phyloP scores from a whole-genome alignment of 106 monocot genomes.

The Vanilla planifolia region DNA sequence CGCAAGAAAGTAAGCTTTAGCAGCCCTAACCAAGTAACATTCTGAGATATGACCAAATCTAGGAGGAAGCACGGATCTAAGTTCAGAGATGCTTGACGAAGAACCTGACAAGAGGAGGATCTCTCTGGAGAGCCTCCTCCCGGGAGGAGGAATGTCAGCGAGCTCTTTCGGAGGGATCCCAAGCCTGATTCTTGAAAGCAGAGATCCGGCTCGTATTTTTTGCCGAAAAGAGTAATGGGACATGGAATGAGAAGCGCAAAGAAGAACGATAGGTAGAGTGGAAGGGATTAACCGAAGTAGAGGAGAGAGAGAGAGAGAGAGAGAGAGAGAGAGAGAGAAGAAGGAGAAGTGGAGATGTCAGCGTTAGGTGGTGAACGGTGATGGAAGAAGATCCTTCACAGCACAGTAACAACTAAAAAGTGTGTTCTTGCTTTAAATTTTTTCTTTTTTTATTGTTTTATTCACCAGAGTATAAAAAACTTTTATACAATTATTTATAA shows the following conservation, averaged over 20 bases:
- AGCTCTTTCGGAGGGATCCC: background rate
- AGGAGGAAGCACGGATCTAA: too few species aligned
- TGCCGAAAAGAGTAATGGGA: background rate
- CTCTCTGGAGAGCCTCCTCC: background rate
- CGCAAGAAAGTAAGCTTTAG: background rate
- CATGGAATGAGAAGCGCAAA: background rate
- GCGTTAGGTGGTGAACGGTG: conserved; percentile 7
- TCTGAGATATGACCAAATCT: background rate
- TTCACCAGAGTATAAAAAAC: too few species aligned
- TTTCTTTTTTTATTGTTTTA: too few species aligned
- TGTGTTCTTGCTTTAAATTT: too few species aligned
- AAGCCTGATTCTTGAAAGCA: background rate
- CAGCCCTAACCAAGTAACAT: background rate
- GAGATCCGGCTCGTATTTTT: background rate
- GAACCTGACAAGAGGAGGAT: background rate
- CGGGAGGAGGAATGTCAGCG: background rate
- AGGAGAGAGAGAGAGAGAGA: background rate
- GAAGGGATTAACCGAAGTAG: background rate
- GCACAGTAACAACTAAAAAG: too few species aligned
- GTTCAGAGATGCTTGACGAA: background rate
- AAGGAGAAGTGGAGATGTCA: conserved; percentile 9
- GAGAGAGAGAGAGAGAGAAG: background rate
- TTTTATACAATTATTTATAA: too few species aligned
- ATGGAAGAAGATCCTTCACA: background rate
- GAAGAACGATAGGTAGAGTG: background rate